phyloP scores from a whole-genome alignment of 805 yeast species.

The Kodamaea neixiangensis region DNA sequence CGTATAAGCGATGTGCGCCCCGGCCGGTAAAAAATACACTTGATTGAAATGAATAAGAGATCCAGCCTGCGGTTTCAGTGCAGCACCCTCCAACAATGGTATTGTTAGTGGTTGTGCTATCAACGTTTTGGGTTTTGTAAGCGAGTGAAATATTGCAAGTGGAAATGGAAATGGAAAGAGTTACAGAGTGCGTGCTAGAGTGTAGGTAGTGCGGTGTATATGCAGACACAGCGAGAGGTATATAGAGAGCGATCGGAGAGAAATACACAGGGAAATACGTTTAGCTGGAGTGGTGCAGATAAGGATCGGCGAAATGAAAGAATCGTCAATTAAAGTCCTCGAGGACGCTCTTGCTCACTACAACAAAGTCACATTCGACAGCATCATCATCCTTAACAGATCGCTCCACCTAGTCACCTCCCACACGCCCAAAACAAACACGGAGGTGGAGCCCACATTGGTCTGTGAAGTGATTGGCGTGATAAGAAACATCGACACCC shows the following conservation, averaged over 20 bases:
- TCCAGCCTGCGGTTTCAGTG: background rate
- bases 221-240: too few relatives aligned
- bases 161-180: background rate
- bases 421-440: background rate
- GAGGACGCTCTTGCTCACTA: constrained; percentile 4
- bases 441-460: background rate
- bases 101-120: constrained; percentile 1
- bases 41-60: background rate
- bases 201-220: too few relatives aligned
- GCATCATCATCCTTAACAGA: constrained; percentile 1
- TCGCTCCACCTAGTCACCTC: background rate
- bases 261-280: too few relatives aligned
- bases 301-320: too few relatives aligned
- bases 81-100: background rate
- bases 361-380: constrained; percentile 2
- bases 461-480: constrained; percentile 5
- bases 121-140: background rate
- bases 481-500: background rate
- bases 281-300: too few relatives aligned
- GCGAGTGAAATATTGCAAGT: background rate
- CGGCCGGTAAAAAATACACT: constrained; percentile 1
- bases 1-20: constrained; percentile 1
- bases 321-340: too few relatives aligned
- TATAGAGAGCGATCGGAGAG: too few relatives aligned
- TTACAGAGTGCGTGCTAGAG: too few relatives aligned